These are phyloP conservation scores for Marsdenia floribunda DNA, from an alignment of 257 asterid species.

Conservation along the genomic window DNA sequence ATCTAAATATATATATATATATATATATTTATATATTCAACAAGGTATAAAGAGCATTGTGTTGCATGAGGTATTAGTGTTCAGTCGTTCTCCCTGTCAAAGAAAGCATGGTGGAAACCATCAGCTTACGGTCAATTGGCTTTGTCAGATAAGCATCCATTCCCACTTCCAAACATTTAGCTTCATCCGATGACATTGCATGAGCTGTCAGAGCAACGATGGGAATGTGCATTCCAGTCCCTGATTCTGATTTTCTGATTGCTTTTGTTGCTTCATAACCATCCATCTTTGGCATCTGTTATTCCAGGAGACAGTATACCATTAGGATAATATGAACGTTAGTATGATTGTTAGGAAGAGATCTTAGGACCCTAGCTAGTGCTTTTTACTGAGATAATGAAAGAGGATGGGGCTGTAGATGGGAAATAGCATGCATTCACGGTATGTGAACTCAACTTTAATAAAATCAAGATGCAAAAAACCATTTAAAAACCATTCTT, in stretches of 20 bases:
- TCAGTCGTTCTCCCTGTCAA: conserved; percentile 41
- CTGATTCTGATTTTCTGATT: conserved; percentile 60
- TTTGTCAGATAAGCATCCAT: conserved; percentile 95
- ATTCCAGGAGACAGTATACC: background rate
- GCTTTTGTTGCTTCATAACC: conserved; percentile 94
- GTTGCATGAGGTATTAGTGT: background rate
- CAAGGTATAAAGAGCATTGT: background rate
- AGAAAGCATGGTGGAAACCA: conserved; percentile 80
- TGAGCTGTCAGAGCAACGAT: conserved; percentile 93
- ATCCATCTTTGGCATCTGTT: conserved; percentile 97
- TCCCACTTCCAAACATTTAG: conserved; percentile 88
- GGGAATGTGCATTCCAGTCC: conserved; percentile 64
- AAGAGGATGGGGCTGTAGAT: background rate
- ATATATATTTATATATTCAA: background rate
- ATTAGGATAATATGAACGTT: background rate
- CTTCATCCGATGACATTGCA: conserved; percentile 92
- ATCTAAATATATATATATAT: too few species aligned
- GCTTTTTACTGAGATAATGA: background rate
- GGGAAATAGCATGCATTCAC: background rate
- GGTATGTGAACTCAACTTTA: background rate
- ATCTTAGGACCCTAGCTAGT: background rate
- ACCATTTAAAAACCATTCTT: background rate
- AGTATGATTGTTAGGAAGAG: background rate
- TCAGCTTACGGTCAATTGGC: conserved; percentile 74
- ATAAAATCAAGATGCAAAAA: background rate